Base-by-base conservation (phyloP, 2,329 filamentous ascomycete species). In the Cladophialophora psammophila region DNA sequence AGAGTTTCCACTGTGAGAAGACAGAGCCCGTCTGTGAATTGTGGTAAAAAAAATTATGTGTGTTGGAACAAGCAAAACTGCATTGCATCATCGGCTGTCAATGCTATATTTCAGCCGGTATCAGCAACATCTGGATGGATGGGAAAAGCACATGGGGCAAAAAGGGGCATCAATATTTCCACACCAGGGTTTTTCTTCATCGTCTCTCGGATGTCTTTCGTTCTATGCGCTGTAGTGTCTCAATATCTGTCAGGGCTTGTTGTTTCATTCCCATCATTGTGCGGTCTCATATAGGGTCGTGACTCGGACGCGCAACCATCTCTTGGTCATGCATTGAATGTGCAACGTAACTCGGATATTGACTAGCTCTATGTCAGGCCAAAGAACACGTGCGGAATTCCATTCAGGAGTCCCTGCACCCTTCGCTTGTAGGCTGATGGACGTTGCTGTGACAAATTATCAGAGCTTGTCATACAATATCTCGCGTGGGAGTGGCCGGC, bases 1-100 rank as follows among this genome's bases (percentile, higher is more conserved):
- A 91, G 75, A 87, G 86, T 9, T 92, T 92, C 76, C 80, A 86
- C 55, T 93, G 90, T 74, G 82, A 86, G 15, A 80, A 80, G 2
- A 90, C 88, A 79, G 83, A 91, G 75, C 89, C 89, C 0, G 86
- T 84, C 36, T 92, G 90, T 76, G 86, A 91, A 78, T 78, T 92
- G 65, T 92, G 90, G 89, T 92, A 83, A 72, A 38, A 18, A 26
- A 8, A 2, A 5, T 18, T 3, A 26, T 15, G 45, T 5, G 32
- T 35, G 26, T 12, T 20, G 35, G 12, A 12, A 7, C 10, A 50
- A 31, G 20, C 45, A 50, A 18, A 18, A 5, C 45, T 50, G 18
- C 4, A 50, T 50, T 13, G 45, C 45, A 50, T 31, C 9, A 26
- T 12, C 10, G 9, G 45, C 20, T 50, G 45, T 18, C 45, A 50